Base-by-base conservation (phyloP, 2,329 filamentous ascomycete species). In the Magnaporthiopsis incrustans region DNA sequence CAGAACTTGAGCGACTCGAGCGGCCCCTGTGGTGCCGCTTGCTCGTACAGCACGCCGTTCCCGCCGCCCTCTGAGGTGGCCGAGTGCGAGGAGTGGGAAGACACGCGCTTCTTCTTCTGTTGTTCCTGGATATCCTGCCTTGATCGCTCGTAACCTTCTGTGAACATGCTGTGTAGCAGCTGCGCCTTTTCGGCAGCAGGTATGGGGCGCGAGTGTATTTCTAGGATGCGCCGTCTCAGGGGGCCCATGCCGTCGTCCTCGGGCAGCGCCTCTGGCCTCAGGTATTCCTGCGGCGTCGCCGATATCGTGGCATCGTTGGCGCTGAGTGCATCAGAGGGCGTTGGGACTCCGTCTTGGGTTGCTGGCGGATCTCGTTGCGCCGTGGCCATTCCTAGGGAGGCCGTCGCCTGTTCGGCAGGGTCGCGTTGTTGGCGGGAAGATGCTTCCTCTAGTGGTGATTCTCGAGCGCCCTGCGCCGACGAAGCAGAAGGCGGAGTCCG, bases 171-270 rank as follows among this genome's bases (percentile, higher is more conserved):
- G 73, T 94, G 91, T 75, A 94, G 87, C 70, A 88, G 77, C 66
- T 81, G 83, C 30, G 90, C 90, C 75, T 92, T 92, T 65, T 91
- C 86, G 8, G 79, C 73, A 58, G 81, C 79, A 4, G 82, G 74
- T 60, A 87, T 79, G 30, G 85, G 79, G 68, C 81, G 81, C 32
- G 82, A 79, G 72, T 91, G 89, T 66, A 94, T 89, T 27, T 78
- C 79, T 65, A 89, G 81, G 68, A 95, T 92, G 67, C 85, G 85
- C 67, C 78, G 81, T 69, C 91, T 82, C 69, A 94, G 74, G 64
- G 77, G 75, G 25, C 83, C 80, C 88, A 91, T 93, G 59, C 91
- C 91, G 78, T 95, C 91, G 71, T 94, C 89, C 71, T 89, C 91
- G 1, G 90, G 90, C 57, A 92, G 73, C 57, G 72, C 69, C 67